These are phyloP conservation scores for Mortierella claussenii DNA, from an alignment of 192 early-diverging fungal species.

Conservation along the genomic window DNA sequence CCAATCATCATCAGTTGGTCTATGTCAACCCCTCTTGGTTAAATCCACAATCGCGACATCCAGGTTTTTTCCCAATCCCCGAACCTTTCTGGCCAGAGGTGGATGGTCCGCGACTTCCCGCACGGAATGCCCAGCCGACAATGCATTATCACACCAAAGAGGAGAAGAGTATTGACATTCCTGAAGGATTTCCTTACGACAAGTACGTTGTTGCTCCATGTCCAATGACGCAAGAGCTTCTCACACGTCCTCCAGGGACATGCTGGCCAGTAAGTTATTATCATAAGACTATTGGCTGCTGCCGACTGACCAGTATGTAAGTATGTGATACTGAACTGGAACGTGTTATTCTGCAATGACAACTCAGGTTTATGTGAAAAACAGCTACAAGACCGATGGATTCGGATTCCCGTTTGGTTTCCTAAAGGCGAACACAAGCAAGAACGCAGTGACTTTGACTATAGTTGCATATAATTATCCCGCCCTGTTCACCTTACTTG, in stretches of 20 bases:
- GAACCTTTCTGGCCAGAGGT: conserved; percentile 77
- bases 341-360: background rate
- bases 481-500: conserved; percentile 74
- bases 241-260: conserved; percentile 59
- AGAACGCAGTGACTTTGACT: conserved; percentile 77
- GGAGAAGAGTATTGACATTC: conserved; percentile 68
- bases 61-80: conserved; percentile 78
- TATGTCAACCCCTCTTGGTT: conserved; percentile 47
- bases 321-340: too few species aligned
- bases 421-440: conserved; percentile 70
- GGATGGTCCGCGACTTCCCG: conserved; percentile 48
- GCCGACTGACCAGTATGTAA: too few species aligned
- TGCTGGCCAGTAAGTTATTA: conserved; percentile 68
- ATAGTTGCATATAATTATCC: conserved; percentile 85
- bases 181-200: conserved; percentile 80
- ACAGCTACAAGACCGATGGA: conserved; percentile 70
- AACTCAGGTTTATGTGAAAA: conserved; percentile 65
- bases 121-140: conserved; percentile 71
- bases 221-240: conserved; percentile 70
- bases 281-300: background rate
- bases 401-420: conserved; percentile 80
- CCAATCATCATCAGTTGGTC: conserved; percentile 41
- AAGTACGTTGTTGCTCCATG: conserved; percentile 76
- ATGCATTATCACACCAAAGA: conserved; percentile 64
- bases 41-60: conserved; percentile 37